Conservation (phyloP, 2,329 filamentous ascomycete genomes). For the Fusarium marasasianum region DNA sequence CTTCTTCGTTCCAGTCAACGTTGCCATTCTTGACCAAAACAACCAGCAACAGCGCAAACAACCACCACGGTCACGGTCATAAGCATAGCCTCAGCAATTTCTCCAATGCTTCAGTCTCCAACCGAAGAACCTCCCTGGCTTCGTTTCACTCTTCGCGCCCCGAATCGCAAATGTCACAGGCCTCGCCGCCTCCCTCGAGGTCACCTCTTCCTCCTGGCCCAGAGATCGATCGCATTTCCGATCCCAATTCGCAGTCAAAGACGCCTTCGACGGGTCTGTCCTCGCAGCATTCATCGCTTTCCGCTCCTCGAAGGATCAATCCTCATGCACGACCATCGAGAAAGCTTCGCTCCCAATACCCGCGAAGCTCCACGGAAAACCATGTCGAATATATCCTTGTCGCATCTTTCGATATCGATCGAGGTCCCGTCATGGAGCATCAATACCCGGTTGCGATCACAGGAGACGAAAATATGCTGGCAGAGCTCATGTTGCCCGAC, state of each 20-base stretch:
- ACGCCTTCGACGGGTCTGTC: slow-evolving; percentile 68
- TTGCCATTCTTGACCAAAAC: slow-evolving; percentile 55
- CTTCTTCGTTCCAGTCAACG: slow-evolving; percentile 47
- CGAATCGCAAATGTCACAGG: slow-evolving; percentile 65
- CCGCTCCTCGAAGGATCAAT: slow-evolving; percentile 60
- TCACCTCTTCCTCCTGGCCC: slow-evolving; percentile 62
- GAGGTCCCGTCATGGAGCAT: slow-evolving; percentile 97
- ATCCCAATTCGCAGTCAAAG: slow-evolving; percentile 69
- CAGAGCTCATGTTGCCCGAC: slow-evolving; percentile 97
- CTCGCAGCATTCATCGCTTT: slow-evolving; percentile 69
- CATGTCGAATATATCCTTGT: slow-evolving; percentile 99
- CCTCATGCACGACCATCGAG: slow-evolving; percentile 61
- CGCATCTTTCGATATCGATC: slow-evolving; percentile 96
- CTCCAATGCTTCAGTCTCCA: slow-evolving; percentile 46
- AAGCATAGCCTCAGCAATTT: slow-evolving; percentile 48
- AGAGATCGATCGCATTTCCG: slow-evolving; percentile 65
- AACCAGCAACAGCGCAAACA: slow-evolving; percentile 31
- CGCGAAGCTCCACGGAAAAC: slow-evolving; percentile 78
- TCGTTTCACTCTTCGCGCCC: slow-evolving; percentile 70
- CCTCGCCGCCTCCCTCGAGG: slow-evolving; percentile 62
- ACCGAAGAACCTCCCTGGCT: slow-evolving; percentile 66
- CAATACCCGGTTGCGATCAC: slow-evolving; percentile 96
- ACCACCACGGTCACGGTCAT: slow-evolving; percentile 39
- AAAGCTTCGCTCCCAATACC: slow-evolving; percentile 78
- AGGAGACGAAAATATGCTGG: slow-evolving; percentile 96